Percentiles rank a stretch among this genome's conserved stretches.
These are phyloP conservation scores for Nepenthes gracilis DNA, from an alignment of 148 eudicot genomes.

Conservation along the genomic window DNA sequence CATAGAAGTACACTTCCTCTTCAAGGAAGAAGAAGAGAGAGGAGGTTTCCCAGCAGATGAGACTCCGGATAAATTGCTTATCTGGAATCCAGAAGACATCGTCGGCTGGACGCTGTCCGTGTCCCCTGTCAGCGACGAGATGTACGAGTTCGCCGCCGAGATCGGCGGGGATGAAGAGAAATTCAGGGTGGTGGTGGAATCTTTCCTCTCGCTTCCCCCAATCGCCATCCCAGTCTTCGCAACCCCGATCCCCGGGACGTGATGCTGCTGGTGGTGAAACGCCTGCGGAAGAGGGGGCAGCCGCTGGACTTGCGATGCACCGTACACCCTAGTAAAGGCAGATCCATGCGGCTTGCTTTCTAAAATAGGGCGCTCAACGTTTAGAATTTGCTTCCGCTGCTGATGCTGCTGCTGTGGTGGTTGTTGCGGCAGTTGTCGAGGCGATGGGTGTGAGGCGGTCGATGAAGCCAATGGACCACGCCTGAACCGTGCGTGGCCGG, in stretches of 20 bases:
- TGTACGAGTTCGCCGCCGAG: slow-evolving; percentile 37
- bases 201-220: slow-evolving; percentile 21
- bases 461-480: slow-evolving; percentile 36
- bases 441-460: background rate
- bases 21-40: slow-evolving; percentile 35
- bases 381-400: slow-evolving; percentile 3
- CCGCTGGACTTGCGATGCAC: slow-evolving; percentile 54
- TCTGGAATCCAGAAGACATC: slow-evolving; percentile 80
- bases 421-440: too few species aligned
- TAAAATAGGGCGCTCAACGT: slow-evolving; percentile 4
- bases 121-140: slow-evolving; percentile 55
- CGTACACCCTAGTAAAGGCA: slow-evolving; percentile 27
- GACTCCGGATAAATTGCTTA: slow-evolving; percentile 56
- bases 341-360: slow-evolving; percentile 20
- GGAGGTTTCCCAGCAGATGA: slow-evolving; percentile 75
- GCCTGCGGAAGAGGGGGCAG: slow-evolving; percentile 47
- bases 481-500: slow-evolving; percentile 83
- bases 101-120: slow-evolving; percentile 54
- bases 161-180: slow-evolving; percentile 14
- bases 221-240: background rate
- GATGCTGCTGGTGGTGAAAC: slow-evolving; percentile 4
- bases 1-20: slow-evolving; percentile 75
- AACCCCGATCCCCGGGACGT: background rate
- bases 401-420: too few species aligned
- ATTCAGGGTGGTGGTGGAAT: slow-evolving; percentile 41